Conservation (phyloP, 164 flowering plant genomes). For the Nymphaea colorata region DNA sequence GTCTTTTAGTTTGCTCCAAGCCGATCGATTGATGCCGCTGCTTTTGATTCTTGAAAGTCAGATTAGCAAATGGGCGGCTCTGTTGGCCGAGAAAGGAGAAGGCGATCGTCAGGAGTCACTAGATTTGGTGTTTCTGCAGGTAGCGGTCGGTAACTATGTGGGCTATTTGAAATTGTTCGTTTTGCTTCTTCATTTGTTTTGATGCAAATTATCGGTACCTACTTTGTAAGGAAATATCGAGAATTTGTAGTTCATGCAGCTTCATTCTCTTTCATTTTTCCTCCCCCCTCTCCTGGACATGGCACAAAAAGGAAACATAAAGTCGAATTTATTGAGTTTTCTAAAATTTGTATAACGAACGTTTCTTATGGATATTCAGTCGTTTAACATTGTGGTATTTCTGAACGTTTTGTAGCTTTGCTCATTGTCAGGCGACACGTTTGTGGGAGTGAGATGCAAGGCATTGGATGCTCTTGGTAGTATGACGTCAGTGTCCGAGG, state of each 20-base stretch:
- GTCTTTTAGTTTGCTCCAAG: neutral
- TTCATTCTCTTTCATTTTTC: neutral
- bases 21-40: neutral
- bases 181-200: too few species aligned
- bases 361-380: neutral
- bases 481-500: constrained; percentile 42
- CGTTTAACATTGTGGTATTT: neutral
- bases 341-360: neutral
- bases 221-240: neutral
- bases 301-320: neutral
- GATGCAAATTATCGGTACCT: neutral
- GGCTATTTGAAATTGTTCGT: neutral
- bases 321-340: neutral
- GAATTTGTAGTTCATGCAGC: too few species aligned
- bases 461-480: constrained; percentile 63
- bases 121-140: constrained; percentile 66
- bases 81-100: constrained; percentile 25
- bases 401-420: constrained; percentile 35
- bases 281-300: neutral
- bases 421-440: constrained; percentile 74
- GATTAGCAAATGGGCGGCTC: constrained; percentile 60
- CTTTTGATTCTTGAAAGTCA: constrained; percentile 11
- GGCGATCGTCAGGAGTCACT: constrained; percentile 17
- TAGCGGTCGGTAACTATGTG: constrained; percentile 7
- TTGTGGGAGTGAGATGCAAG: constrained; percentile 50